Evolutionary conservation across 129 eudicot species (phyloP).

Genomic region (Pulicaria dysenterica): DNA sequence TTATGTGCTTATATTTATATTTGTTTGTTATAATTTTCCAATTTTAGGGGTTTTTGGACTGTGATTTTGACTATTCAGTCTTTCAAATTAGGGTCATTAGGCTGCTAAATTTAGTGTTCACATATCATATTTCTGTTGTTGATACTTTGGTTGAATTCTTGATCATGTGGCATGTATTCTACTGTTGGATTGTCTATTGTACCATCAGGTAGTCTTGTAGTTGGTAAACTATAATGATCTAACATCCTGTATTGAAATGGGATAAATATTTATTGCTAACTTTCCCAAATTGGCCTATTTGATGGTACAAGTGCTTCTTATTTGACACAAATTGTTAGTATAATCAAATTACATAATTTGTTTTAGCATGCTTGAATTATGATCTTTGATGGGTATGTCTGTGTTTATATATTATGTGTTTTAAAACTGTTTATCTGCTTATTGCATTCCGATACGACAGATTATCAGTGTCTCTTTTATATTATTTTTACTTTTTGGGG

Average conservation of each 20-base stretch:
- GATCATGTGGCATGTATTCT: conserved; percentile 10
- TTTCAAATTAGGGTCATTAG: conserved; percentile 16
- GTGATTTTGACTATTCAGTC: not conserved
- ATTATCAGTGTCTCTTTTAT: not conserved
- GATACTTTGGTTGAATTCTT: conserved; percentile 2
- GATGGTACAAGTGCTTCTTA: not conserved
- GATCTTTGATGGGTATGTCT: no score
- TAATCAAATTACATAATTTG: not conserved
- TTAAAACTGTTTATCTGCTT: no score
- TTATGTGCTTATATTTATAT: not conserved
- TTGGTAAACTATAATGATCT: not conserved
- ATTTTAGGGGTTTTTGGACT: not conserved
- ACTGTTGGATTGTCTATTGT: conserved; percentile 12
- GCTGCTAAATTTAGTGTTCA: conserved; percentile 10
- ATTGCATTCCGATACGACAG: no score
- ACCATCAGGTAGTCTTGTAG: conserved; percentile 5
- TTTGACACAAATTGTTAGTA: not conserved
- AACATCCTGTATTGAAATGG: not conserved
- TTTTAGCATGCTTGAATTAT: not conserved
- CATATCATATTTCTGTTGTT: not conserved
- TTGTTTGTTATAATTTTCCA: conserved; percentile 7
- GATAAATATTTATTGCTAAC: not conserved
- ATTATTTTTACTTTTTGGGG: not conserved
- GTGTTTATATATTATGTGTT: no score
- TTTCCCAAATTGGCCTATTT: not conserved